These are phyloP conservation scores for Abrus precatorius DNA, from an alignment of 306 rosid genomes.

Conservation along the genomic window DNA sequence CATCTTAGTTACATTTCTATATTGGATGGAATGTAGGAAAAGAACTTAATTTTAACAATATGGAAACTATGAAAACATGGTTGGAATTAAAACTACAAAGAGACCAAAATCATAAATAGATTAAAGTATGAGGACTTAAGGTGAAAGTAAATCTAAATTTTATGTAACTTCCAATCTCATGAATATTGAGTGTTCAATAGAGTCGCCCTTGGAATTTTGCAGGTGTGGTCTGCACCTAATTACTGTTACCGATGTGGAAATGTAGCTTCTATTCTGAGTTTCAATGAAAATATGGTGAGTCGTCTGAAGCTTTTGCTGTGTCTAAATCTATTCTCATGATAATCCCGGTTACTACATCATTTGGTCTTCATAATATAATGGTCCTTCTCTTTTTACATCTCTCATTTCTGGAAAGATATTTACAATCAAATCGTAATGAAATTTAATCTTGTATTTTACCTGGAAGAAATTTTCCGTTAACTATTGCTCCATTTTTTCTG, in stretches of 20 bases:
- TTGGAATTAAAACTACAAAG: too few relatives aligned
- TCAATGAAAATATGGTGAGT: slow-evolving; percentile 89
- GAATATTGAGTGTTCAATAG: slow-evolving; percentile 33
- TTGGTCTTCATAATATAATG: slow-evolving; percentile 18
- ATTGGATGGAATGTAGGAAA: too few relatives aligned
- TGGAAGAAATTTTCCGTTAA: background rate
- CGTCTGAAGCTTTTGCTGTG: background rate
- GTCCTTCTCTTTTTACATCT: slow-evolving; percentile 17
- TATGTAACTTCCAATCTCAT: background rate
- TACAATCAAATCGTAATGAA: background rate
- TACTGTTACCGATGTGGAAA: slow-evolving; percentile 96
- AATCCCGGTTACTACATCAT: slow-evolving; percentile 7
- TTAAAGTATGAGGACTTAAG: too few relatives aligned
- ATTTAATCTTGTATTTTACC: background rate
- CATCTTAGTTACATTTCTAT: too few relatives aligned
- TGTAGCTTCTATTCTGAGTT: slow-evolving; percentile 92
- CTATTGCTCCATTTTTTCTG: background rate
- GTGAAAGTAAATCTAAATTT: background rate
- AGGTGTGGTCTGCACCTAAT: slow-evolving; percentile 99
- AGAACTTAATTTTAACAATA: too few relatives aligned
- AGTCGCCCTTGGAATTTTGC: slow-evolving; percentile 49
- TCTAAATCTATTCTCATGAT: background rate
- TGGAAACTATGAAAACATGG: too few relatives aligned
- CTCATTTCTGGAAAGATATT: background rate
- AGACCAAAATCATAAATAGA: too few relatives aligned